Conservation (phyloP, 164 flowering plant species). For the Santalum album region DNA sequence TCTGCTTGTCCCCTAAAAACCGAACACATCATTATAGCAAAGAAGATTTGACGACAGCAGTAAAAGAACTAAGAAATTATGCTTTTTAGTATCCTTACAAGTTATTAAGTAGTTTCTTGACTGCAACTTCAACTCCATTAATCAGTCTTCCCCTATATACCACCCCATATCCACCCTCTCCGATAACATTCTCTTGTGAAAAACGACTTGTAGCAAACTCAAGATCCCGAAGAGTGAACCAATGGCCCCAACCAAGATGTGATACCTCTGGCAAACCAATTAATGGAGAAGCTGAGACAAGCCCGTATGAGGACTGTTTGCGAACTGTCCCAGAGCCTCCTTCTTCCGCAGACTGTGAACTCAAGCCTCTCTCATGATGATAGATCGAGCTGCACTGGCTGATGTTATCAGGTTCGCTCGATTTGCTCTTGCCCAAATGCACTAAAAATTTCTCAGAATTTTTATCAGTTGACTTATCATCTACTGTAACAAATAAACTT, state of each 20-base stretch:
- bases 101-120: constrained; percentile 82
- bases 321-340: constrained; percentile 53
- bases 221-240: constrained; percentile 91
- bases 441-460: constrained; percentile 52
- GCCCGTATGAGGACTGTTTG: constrained; percentile 40
- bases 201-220: constrained; percentile 62
- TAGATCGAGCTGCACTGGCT: constrained; percentile 70
- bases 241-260: constrained; percentile 96
- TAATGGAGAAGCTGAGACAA: constrained; percentile 62
- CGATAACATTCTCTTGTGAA: constrained; percentile 57
- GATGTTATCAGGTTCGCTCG: constrained; percentile 58
- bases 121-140: constrained; percentile 84
- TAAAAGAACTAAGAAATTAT: not conserved
- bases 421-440: constrained; percentile 60
- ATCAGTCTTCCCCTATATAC: constrained; percentile 66
- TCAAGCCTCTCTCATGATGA: constrained; percentile 52
- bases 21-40: no score
- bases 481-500: constrained; percentile 22
- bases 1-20: constrained; percentile 75
- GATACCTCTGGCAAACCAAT: constrained; percentile 80
- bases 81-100: constrained; percentile 39
- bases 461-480: constrained; percentile 42
- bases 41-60: no score
- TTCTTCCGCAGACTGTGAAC: constrained; percentile 86
- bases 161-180: constrained; percentile 94